These are phyloP conservation scores for Hyphopichia pseudoburtonii DNA, from an alignment of 1,139 yeast species.

Conservation along the genomic window DNA sequence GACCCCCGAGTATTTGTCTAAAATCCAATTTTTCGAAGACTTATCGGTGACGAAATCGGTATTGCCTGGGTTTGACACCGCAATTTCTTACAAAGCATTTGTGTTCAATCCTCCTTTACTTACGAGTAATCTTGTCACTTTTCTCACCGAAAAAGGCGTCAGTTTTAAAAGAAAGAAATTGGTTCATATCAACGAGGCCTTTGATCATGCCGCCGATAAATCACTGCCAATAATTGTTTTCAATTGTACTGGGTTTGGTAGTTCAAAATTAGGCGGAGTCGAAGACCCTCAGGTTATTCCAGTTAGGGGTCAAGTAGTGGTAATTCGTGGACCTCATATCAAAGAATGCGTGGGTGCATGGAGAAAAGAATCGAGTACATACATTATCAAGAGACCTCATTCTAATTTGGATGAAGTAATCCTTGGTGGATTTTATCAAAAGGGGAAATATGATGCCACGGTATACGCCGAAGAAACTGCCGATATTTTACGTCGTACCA, in stretches of 20 bases:
- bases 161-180: conserved; percentile 9
- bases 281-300: conserved; percentile 55
- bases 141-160: conserved; percentile 13
- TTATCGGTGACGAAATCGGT: conserved; percentile 2
- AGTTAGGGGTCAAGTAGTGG: conserved; percentile 69
- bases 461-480: conserved; percentile 54
- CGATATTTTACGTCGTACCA: conserved; percentile 59
- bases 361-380: conserved; percentile 57
- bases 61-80: not conserved
- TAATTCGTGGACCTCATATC: conserved; percentile 57
- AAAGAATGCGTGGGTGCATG: conserved; percentile 49
- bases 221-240: conserved; percentile 46
- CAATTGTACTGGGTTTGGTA: conserved; percentile 72
- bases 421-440: conserved; percentile 68
- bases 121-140: conserved; percentile 11
- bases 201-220: conserved; percentile 1
- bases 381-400: conserved; percentile 67
- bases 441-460: conserved; percentile 56
- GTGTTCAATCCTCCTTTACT: conserved; percentile 23
- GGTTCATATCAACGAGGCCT: conserved; percentile 10
- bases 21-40: conserved; percentile 6
- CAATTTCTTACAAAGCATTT: conserved; percentile 17
- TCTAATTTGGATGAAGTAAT: conserved; percentile 56
- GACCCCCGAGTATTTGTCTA: conserved; percentile 1
- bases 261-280: conserved; percentile 56